phyloP scores from a whole-genome alignment of 2,329 filamentous ascomycete genomes.

The Fusarium poae region DNA sequence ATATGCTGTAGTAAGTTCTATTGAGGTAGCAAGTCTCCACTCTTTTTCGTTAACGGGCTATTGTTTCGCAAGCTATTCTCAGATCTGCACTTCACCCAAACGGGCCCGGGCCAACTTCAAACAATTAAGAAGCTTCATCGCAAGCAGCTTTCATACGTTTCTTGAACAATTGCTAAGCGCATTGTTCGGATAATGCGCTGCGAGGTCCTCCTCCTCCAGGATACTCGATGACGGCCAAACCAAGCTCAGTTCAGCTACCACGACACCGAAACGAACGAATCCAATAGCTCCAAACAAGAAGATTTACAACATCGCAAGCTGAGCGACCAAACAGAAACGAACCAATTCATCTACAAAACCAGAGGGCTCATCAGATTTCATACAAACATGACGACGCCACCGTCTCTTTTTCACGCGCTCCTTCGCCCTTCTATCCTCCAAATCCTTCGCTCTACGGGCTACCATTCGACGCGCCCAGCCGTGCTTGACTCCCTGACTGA shows the following conservation, averaged over 20 bases:
- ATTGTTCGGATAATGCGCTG: constrained; percentile 50
- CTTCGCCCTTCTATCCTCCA: constrained; percentile 89
- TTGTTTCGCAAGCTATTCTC: constrained; percentile 28
- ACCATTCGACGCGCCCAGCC: constrained; percentile 82
- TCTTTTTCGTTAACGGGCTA: constrained; percentile 30
- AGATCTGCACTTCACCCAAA: constrained; percentile 31
- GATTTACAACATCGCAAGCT: constrained; percentile 6
- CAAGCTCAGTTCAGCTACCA: constrained; percentile 35
- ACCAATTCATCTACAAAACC: constrained; percentile 3
- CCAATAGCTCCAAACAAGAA: constrained; percentile 26
- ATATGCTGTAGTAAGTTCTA: not conserved
- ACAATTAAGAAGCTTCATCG: constrained; percentile 16
- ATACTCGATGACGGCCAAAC: constrained; percentile 51
- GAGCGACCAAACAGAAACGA: not conserved
- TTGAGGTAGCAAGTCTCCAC: constrained; percentile 11
- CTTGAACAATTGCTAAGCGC: constrained; percentile 26
- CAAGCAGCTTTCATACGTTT: constrained; percentile 12
- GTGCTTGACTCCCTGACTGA: constrained; percentile 92
- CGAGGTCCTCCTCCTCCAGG: constrained; percentile 25
- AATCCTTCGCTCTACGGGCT: constrained; percentile 91
- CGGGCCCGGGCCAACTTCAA: constrained; percentile 24
- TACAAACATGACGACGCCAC: constrained; percentile 60
- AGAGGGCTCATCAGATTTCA: not conserved
- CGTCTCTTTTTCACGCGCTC: constrained; percentile 76
- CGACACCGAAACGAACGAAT: constrained; percentile 46